Evolutionary conservation across 352 stramenopile genomes (phyloP).

Genomic region (Peronospora farinosa): DNA sequence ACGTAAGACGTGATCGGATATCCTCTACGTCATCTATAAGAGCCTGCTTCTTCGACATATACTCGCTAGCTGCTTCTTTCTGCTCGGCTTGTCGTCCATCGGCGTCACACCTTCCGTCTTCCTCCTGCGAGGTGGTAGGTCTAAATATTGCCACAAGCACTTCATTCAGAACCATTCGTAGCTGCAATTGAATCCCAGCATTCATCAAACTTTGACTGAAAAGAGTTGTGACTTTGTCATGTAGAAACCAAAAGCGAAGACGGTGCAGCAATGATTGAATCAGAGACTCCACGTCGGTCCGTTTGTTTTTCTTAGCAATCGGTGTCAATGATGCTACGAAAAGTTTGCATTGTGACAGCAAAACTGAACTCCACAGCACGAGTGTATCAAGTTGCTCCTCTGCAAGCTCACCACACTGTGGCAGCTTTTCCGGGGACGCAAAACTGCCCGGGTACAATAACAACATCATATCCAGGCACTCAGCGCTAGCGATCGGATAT

Average conservation of each 20-base stretch:
- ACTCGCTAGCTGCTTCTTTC: conserved; percentile 1
- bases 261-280: conserved; percentile 13
- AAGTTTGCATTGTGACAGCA: conserved; percentile 43
- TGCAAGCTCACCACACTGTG: conserved; percentile 41
- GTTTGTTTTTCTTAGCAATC: neutral
- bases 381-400: conserved; percentile 42
- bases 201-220: conserved; percentile 15
- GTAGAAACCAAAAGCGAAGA: conserved; percentile 16
- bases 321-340: conserved; percentile 3
- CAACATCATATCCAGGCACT: conserved; percentile 24
- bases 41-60: conserved; percentile 20
- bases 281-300: neutral
- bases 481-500: neutral
- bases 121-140: neutral
- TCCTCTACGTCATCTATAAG: conserved; percentile 23
- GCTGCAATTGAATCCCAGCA: conserved; percentile 13
- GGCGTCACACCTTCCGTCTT: neutral
- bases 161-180: conserved; percentile 20
- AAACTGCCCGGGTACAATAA: conserved; percentile 41
- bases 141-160: conserved; percentile 7
- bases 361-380: conserved; percentile 35
- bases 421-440: conserved; percentile 18
- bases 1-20: conserved; percentile 20
- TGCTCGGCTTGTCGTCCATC: conserved; percentile 1
- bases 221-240: conserved; percentile 3